Conservation (phyloP, 768 basidiomycete genomes). For the Xerocomus potaroensis region DNA sequence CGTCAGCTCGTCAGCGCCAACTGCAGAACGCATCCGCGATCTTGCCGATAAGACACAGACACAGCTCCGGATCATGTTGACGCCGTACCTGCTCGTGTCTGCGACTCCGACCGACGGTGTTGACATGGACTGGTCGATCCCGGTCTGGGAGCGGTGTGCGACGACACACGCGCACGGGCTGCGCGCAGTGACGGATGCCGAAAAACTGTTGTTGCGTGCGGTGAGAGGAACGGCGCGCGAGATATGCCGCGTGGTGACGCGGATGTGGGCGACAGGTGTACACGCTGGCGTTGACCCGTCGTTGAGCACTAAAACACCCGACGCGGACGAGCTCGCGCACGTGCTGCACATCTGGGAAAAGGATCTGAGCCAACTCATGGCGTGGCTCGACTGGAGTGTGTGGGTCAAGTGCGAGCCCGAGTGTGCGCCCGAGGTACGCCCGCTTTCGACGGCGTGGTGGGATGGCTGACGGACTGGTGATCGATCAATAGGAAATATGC, state of each 20-base stretch:
- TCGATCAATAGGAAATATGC: background rate
- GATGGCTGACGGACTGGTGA: background rate
- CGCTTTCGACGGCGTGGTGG: background rate
- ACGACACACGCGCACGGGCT: background rate
- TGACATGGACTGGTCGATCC: slow-evolving; percentile 24
- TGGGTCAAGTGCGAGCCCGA: background rate
- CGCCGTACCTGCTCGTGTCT: slow-evolving; percentile 27
- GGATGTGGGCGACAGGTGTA: background rate
- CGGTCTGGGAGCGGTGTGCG: background rate
- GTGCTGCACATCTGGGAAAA: background rate
- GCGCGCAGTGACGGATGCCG: too few species aligned
- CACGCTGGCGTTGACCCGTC: background rate
- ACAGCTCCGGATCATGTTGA: too few species aligned
- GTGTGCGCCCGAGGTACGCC: background rate
- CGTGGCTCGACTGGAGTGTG: background rate
- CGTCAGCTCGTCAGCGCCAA: slow-evolving; percentile 10
- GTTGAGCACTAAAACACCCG: background rate
- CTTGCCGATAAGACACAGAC: slow-evolving; percentile 10
- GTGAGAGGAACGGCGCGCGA: too few species aligned
- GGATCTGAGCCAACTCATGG: background rate
- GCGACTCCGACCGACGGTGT: slow-evolving; percentile 3
- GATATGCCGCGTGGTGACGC: slow-evolving; percentile 13
- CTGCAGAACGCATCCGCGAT: slow-evolving; percentile 1
- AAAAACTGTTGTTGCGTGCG: too few species aligned
- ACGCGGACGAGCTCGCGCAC: background rate